Conservation (phyloP, 495 filamentous ascomycete species). For the Penicillium egyptiacum region DNA sequence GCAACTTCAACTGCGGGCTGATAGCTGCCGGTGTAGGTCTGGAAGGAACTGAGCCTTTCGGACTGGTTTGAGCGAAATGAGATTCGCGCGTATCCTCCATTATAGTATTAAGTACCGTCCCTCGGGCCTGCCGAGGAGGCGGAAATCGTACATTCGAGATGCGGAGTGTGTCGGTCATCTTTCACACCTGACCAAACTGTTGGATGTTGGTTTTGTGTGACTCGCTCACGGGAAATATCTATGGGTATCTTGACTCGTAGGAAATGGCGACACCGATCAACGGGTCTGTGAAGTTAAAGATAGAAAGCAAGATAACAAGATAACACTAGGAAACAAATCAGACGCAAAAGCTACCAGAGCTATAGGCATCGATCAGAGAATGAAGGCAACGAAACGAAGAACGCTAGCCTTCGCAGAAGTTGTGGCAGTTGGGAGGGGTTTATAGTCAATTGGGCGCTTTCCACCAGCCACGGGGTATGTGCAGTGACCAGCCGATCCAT, state of each 20-base stretch:
- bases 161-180: constrained; percentile 62
- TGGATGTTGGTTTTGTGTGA: constrained; percentile 23
- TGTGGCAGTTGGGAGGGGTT: constrained; percentile 22
- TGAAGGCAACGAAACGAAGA: constrained; percentile 23
- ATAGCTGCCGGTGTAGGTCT: constrained; percentile 12
- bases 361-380: constrained; percentile 7
- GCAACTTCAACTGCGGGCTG: constrained; percentile 41
- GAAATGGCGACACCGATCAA: constrained; percentile 46
- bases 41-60: constrained; percentile 8
- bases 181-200: constrained; percentile 24
- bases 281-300: constrained; percentile 31
- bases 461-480: constrained; percentile 18
- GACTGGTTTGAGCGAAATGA: constrained; percentile 24
- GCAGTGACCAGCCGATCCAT: constrained; percentile 20
- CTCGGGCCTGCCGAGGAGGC: constrained; percentile 69
- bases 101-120: constrained; percentile 79
- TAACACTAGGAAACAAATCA: constrained; percentile 19
- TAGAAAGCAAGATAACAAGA: constrained; percentile 23
- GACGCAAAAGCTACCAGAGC: constrained; percentile 13
- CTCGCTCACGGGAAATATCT: constrained; percentile 24
- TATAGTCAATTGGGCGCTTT: constrained; percentile 24
- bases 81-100: constrained; percentile 63
- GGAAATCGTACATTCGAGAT: constrained; percentile 56
- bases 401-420: constrained; percentile 22
- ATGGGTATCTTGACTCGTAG: constrained; percentile 39